Conservation (phyloP, 2,329 filamentous ascomycete species). For the Reticulascus tulasneorum region DNA sequence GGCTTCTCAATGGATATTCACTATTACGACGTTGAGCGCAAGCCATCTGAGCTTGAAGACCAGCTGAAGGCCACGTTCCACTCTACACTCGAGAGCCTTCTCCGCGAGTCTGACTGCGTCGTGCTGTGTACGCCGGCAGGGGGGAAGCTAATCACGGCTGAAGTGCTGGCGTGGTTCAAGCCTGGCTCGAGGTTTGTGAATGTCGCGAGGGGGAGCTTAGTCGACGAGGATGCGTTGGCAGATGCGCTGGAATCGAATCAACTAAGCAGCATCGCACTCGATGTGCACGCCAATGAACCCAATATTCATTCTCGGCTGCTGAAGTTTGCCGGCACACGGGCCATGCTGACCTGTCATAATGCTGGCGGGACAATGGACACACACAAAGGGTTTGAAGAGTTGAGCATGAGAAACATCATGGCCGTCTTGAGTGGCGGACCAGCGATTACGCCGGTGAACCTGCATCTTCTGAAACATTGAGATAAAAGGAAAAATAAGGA, state of each 20-base stretch:
- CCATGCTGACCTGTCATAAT: slow-evolving; percentile 63
- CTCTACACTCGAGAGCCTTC: slow-evolving; percentile 44
- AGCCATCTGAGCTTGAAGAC: slow-evolving; percentile 37
- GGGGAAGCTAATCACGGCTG: slow-evolving; percentile 44
- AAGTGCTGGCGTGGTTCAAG: slow-evolving; percentile 48
- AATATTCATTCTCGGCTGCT: slow-evolving; percentile 42
- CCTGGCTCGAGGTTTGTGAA: slow-evolving; percentile 59
- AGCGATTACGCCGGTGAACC: slow-evolving; percentile 59
- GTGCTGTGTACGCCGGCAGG: slow-evolving; percentile 57
- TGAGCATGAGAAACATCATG: slow-evolving; percentile 65
- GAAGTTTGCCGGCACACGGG: slow-evolving; percentile 36
- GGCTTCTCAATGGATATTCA: slow-evolving; percentile 65
- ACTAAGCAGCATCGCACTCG: slow-evolving; percentile 53
- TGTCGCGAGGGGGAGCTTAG: slow-evolving; percentile 59
- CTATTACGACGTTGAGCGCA: slow-evolving; percentile 57
- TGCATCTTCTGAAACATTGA: slow-evolving; percentile 42
- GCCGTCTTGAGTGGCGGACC: slow-evolving; percentile 49
- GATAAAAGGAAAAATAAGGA: not conserved
- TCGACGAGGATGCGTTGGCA: slow-evolving; percentile 61
- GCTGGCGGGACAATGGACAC: slow-evolving; percentile 65
- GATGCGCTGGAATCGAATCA: slow-evolving; percentile 50
- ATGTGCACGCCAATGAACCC: slow-evolving; percentile 62
- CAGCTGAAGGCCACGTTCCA: slow-evolving; percentile 46
- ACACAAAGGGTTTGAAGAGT: slow-evolving; percentile 61
- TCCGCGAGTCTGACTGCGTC: slow-evolving; percentile 53